Evolutionary conservation across 805 yeast species (phyloP), one percentile per base, ranked within the genome.

Genomic region (Metschnikowia borealis): DNA sequence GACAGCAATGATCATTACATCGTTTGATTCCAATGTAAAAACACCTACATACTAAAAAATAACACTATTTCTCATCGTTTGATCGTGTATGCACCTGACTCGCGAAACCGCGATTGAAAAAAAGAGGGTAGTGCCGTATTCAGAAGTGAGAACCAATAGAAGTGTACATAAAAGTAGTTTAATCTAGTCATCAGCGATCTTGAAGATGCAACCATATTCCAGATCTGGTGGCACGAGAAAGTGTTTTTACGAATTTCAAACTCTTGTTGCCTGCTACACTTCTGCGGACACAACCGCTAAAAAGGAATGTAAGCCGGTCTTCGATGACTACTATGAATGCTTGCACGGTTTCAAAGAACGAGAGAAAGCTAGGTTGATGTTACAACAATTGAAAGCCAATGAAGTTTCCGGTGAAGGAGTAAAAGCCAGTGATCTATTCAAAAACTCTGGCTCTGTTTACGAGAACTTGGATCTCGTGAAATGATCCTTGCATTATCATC

Each of bases 191-290:
- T 48, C 18, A 33, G 38, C 21, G 37, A 15, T 29, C 38, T 34
- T 42, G 15, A 54, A 48, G 36, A 74, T 74, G 78, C 77, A 73
- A 58, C 78, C 78, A 56, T 72, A 73, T 55, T 71, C 77, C 45
- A 71, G 77, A 67, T 62, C 70, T 35, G 78, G 78, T 29, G 78
- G 77, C 45, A 74, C 78, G 55, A 71, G 77, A 65, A 71, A 66
- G 65, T 74, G 78, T 57, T 74, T 70, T 60, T 74, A 73, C 61
- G 78, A 74, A 55, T 74, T 73, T 62, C 78, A 74, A 61, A 65
- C 74, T 10, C 66, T 72, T 48, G 67, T 68, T 46, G 74, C 73
- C 18, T 74, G 78, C 55, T 71, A 66, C 64, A 73, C 78, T 2
- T 69, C 77, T 17, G 77, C 76, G 10, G 77, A 72, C 47, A 74